Evolutionary conservation across 148 eudicot genomes (phyloP).

Genomic region (Chenopodium formosanum): DNA sequence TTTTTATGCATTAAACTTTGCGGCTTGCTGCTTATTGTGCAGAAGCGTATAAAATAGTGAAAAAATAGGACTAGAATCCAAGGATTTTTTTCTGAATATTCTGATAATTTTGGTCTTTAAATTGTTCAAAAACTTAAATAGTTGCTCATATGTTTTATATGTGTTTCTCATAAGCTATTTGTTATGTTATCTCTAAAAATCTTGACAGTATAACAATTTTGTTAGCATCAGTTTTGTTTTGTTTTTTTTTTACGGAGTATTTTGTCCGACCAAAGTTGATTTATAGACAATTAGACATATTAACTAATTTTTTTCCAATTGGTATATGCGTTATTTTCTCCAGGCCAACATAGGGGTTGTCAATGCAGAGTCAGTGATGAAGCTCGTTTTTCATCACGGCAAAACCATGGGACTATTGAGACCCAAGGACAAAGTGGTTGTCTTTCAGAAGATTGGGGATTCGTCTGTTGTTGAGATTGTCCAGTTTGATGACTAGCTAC

Average conservation of each 20-base stretch:
- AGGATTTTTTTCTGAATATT: background rate
- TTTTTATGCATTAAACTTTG: background rate
- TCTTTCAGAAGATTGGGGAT: slow-evolving; percentile 57
- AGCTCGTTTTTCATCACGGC: slow-evolving; percentile 49
- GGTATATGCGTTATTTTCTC: slow-evolving; percentile 1
- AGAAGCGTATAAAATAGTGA: background rate
- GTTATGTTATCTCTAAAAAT: too few relatives aligned
- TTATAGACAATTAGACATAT: background rate
- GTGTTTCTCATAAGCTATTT: background rate
- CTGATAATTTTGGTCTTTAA: background rate
- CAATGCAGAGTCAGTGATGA: slow-evolving; percentile 52
- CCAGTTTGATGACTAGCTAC: slow-evolving; percentile 29
- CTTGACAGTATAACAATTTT: background rate
- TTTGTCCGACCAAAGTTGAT: too few relatives aligned
- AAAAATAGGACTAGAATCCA: background rate
- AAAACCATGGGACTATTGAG: slow-evolving; percentile 46
- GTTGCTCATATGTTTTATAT: background rate
- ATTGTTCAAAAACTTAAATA: background rate
- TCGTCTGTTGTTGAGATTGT: slow-evolving; percentile 50
- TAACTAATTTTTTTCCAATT: background rate
- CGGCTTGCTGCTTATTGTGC: background rate
- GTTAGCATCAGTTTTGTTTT: too few relatives aligned
- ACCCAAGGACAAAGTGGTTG: slow-evolving; percentile 52
- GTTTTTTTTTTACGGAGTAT: too few relatives aligned
- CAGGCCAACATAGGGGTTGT: slow-evolving; percentile 43